A percentile compares a stretch with the other conserved stretches of the same genome.
Evolutionary conservation across 495 filamentous ascomycete genomes (phyloP).

Genomic region (Oleoguttula mirabilis): DNA sequence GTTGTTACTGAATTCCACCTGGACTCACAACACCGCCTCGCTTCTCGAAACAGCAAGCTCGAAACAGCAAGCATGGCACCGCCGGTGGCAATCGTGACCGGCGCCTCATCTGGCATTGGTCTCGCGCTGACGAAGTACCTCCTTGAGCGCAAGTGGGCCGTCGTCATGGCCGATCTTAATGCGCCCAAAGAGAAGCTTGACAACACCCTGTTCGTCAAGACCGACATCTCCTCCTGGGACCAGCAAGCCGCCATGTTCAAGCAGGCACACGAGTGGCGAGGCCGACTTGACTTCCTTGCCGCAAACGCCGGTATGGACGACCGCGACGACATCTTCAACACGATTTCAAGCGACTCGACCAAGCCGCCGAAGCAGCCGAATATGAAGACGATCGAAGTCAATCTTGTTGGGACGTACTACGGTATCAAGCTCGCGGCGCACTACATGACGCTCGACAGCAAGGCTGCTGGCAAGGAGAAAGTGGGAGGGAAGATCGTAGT

Average conservation of each 20-base stretch:
- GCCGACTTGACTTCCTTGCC: conserved; percentile 34
- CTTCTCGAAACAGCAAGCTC: no score
- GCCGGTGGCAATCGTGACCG: conserved; percentile 30
- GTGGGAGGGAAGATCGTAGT: conserved; percentile 22
- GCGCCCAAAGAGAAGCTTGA: conserved; percentile 17
- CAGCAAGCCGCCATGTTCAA: conserved; percentile 32
- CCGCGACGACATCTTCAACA: conserved; percentile 29
- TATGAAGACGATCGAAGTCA: conserved; percentile 33
- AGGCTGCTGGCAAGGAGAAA: conserved; percentile 7
- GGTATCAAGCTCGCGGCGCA: conserved; percentile 36
- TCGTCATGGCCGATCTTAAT: conserved; percentile 36
- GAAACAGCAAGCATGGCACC: conserved; percentile 13
- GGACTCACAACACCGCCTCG: no score
- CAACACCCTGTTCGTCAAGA: conserved; percentile 26
- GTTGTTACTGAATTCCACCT: no score
- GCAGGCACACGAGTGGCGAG: conserved; percentile 27
- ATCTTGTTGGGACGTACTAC: conserved; percentile 33
- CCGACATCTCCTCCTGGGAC: conserved; percentile 31
- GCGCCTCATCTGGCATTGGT: conserved; percentile 36
- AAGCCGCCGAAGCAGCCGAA: conserved; percentile 29
- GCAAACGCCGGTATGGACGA: conserved; percentile 39
- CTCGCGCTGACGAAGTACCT: conserved; percentile 35
- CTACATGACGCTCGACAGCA: conserved; percentile 26
- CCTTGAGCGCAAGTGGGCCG: conserved; percentile 23
- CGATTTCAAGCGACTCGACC: conserved; percentile 18